Conservation (phyloP, 2,329 filamentous ascomycete species). For the Massarina eburnea region DNA sequence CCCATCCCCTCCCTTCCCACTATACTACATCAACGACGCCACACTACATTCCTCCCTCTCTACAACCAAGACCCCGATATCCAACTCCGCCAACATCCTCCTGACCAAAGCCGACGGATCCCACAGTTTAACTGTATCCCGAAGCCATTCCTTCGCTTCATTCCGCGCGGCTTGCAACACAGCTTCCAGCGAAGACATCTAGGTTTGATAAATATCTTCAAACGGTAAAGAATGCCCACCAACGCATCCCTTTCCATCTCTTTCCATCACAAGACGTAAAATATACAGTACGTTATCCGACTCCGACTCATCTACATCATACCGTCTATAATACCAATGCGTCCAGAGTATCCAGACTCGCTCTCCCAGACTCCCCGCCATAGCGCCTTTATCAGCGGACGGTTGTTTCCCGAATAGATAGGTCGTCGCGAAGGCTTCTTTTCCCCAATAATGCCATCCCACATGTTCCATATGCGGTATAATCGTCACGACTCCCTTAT, state of each 20-base stretch:
- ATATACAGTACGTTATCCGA: constrained; percentile 65
- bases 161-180: constrained; percentile 66
- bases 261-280: constrained; percentile 65
- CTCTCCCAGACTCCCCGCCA: constrained; percentile 53
- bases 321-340: constrained; percentile 44
- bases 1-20: constrained; percentile 10
- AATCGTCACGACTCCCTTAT: constrained; percentile 53
- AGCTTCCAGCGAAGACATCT: constrained; percentile 40
- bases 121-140: constrained; percentile 73
- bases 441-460: constrained; percentile 70
- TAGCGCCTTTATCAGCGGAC: constrained; percentile 67
- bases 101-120: constrained; percentile 63
- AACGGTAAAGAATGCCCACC: background rate
- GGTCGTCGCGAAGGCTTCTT: constrained; percentile 72
- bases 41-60: constrained; percentile 65
- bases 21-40: constrained; percentile 70
- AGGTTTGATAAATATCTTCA: constrained; percentile 44
- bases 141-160: constrained; percentile 69
- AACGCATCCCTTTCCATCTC: constrained; percentile 13
- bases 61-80: constrained; percentile 26
- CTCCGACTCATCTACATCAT: constrained; percentile 44
- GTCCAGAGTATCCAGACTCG: constrained; percentile 72
- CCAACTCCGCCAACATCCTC: constrained; percentile 13
- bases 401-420: constrained; percentile 55
- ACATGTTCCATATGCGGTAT: constrained; percentile 66